A percentile compares a stretch with the other conserved stretches of the same genome.
Evolutionary conservation across 208 protist species (phyloP).

Genomic region (Trypanosoma mega): DNA sequence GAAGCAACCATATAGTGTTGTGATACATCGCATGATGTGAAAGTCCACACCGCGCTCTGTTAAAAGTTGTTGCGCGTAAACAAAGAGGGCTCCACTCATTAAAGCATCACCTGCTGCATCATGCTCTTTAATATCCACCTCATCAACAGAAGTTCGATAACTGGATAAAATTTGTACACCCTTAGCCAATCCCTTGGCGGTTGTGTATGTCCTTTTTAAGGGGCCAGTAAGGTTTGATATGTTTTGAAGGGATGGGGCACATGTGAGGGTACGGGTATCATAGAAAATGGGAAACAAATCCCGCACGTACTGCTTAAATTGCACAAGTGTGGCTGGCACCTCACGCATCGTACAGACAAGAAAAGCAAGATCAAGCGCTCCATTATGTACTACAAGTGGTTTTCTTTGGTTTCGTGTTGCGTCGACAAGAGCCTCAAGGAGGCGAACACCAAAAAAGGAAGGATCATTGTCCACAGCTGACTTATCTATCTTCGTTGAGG

Average conservation of each 20-base stretch:
- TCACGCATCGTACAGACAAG: constrained; percentile 37
- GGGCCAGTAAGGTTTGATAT: constrained; percentile 38
- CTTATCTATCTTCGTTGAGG: background rate
- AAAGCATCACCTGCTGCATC: constrained; percentile 50
- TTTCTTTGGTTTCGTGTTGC: constrained; percentile 37
- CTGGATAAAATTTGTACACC: background rate
- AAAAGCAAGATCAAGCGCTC: constrained; percentile 62
- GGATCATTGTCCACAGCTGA: background rate
- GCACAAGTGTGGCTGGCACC: constrained; percentile 27
- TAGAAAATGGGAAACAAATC: constrained; percentile 56
- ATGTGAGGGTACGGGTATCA: constrained; percentile 61
- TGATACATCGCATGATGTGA: constrained; percentile 22
- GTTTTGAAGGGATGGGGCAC: constrained; percentile 35
- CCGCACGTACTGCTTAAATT: constrained; percentile 48
- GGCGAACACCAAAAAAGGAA: constrained; percentile 33
- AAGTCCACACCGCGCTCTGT: constrained; percentile 15
- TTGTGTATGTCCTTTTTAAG: constrained; percentile 32
- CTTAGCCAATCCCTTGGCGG: constrained; percentile 2
- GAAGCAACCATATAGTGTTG: constrained; percentile 37
- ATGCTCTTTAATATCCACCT: constrained; percentile 16
- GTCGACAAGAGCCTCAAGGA: constrained; percentile 41
- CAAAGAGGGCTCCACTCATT: constrained; percentile 59
- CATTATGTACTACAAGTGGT: constrained; percentile 62
- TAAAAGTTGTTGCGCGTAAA: constrained; percentile 31
- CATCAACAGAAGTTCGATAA: background rate